Percentiles rank a stretch among this genome's conserved stretches.
phyloP scores from a whole-genome alignment of 2,329 filamentous ascomycete genomes.

The Podosphaera fusca region DNA sequence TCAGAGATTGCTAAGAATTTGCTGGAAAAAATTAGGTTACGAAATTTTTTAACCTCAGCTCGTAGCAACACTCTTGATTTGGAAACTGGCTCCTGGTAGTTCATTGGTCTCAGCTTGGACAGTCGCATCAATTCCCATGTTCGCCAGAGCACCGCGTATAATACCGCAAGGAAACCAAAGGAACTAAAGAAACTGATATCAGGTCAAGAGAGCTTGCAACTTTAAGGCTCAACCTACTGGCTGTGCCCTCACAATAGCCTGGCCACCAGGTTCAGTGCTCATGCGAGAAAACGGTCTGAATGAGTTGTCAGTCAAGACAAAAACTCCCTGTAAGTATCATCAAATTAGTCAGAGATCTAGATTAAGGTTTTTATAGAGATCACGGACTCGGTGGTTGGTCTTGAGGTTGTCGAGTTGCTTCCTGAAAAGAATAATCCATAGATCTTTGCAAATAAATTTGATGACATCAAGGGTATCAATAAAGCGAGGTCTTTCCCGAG shows the following conservation, averaged over 20 bases:
- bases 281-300: conserved; percentile 79
- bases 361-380: not conserved
- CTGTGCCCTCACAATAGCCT: conserved; percentile 53
- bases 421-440: conserved; percentile 83
- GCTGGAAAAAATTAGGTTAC: too few species aligned
- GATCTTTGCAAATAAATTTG: conserved; percentile 95
- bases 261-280: conserved; percentile 57
- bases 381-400: conserved; percentile 67
- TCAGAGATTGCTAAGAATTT: too few species aligned
- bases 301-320: conserved; percentile 79
- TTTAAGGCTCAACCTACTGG: conserved; percentile 33
- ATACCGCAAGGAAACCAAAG: conserved; percentile 90
- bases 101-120: conserved; percentile 80
- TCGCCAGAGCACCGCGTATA: conserved; percentile 77
- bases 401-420: conserved; percentile 98
- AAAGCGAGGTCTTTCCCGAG: conserved; percentile 63
- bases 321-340: conserved; percentile 45
- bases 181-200: conserved; percentile 30
- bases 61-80: conserved; percentile 70
- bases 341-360: not conserved
- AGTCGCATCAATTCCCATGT: conserved; percentile 70
- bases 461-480: conserved; percentile 86
- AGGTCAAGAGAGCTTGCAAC: not conserved
- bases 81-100: conserved; percentile 73
- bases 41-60: conserved; percentile 10